Evolutionary conservation across 305 asterid species (phyloP).

Genomic region (Fraxinus platypoda): DNA sequence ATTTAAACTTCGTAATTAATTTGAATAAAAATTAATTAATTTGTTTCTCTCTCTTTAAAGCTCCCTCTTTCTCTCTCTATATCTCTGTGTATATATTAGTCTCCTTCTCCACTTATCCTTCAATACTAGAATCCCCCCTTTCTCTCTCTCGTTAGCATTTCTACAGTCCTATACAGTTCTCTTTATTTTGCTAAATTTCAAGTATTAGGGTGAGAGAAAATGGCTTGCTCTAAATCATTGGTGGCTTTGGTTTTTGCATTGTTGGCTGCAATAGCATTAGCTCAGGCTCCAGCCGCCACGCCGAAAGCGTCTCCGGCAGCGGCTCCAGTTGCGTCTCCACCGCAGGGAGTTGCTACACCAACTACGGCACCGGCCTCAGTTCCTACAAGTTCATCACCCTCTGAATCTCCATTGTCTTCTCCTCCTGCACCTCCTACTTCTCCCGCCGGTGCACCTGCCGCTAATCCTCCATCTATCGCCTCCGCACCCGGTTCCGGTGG

Average conservation of each 20-base stretch:
- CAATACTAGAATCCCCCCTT: background rate
- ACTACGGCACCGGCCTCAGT: slow-evolving; percentile 4
- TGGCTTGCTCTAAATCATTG: slow-evolving; percentile 31
- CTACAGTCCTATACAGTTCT: background rate
- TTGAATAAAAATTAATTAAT: background rate
- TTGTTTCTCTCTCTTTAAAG: background rate
- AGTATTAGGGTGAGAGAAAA: background rate
- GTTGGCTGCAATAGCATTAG: slow-evolving; percentile 24
- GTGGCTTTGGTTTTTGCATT: slow-evolving; percentile 28
- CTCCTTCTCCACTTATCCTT: background rate
- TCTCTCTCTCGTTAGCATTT: background rate
- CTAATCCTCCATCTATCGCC: slow-evolving; percentile 27
- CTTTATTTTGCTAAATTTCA: background rate
- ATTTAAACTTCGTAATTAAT: background rate
- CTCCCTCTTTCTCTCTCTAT: background rate
- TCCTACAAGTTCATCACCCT: slow-evolving; percentile 1
- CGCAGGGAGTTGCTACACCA: slow-evolving; percentile 7
- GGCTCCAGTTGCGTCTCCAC: slow-evolving; percentile 16
- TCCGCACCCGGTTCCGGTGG: slow-evolving; percentile 29
- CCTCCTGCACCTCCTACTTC: slow-evolving; percentile 27
- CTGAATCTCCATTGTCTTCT: slow-evolving; percentile 17
- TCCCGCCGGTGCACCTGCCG: slow-evolving; percentile 12
- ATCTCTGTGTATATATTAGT: slow-evolving; percentile 26
- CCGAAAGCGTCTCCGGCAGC: background rate
- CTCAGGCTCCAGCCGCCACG: slow-evolving; percentile 38